Evolutionary conservation across 306 rosid genomes (phyloP), one percentile per base, ranked within the genome.

Genomic region (Corylus heterophylla): DNA sequence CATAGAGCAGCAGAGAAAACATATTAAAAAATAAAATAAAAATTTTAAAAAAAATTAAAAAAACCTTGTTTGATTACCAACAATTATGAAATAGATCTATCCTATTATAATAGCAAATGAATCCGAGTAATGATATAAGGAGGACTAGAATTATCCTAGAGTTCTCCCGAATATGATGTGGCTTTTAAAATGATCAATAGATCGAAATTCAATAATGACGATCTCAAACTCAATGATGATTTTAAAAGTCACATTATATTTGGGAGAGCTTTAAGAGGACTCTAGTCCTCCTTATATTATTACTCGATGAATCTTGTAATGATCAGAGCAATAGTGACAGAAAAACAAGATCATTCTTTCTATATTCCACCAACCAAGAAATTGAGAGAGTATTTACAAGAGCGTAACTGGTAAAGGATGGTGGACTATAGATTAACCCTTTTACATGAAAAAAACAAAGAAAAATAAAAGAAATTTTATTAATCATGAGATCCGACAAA

Each of bases 1-100:
- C 52, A 82, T 64, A 64, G 44, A 76, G 70, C 42, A 63, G 50
- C 22, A 79, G 44, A 69, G 47, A 37, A 59, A 69, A 29, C 71
- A 75, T 44, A 22, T 22, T 22, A 25, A 10, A 13, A 54, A n/a
- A n/a, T n/a, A n/a, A n/a, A n/a, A n/a, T n/a, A n/a, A n/a, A n/a
- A n/a, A n/a, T n/a, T n/a, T n/a, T n/a, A n/a, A n/a, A 49, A 78
- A 54, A 13, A 2, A 31, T 2, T 7, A 17, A 22, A 22, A 22
- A 22, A 22, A 22, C 25, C 58, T 54, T 14, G 18, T 54, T 54
- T 54, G 16, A 7, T 4, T 54, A 16, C 20, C 58, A 54, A 17
- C 20, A 54, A 1, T 16, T 54, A 5, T 54, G 69, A 12, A 13
- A 62, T 62, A 0, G 42, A 13, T 59, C 35, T 59, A 59, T 1